Base-by-base conservation (phyloP, 2,329 filamentous ascomycete genomes). In the Xylariaceae sp. region DNA sequence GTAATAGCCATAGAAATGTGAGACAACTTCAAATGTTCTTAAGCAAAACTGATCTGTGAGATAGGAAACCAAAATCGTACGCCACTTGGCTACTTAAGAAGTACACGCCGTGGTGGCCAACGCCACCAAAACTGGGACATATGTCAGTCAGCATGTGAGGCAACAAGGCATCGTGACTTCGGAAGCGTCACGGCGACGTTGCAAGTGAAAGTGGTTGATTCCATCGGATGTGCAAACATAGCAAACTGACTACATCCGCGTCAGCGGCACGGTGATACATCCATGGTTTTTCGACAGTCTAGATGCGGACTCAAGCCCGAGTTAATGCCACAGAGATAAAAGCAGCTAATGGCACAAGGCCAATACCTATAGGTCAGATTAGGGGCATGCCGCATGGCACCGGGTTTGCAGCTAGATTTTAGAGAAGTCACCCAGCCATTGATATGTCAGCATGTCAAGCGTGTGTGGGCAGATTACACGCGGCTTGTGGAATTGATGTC, bases 361-460 rank as follows among this genome's bases (percentile, higher is more conserved):
- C 42, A 44, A 45, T 28, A 18, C 34, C 33, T 17, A 52, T 40
- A 50, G 41, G 47, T 45, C 16, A 45, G 48, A 31, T 45, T 43
- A 41, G 19, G 31, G 34, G 16, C 31, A 49, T 44, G 55, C 52
- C 50, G 31, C 31, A 53, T 47, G 45, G 42, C 22, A 44, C 39
- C 38, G 31, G 16, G 31, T n/a, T 10, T 33, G 44, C 33, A 19
- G 47, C n/a, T 31, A 18, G n/a, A 36, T n/a, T 18, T 42, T 12
- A 36, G 6, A 36, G 45, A 47, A 50, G 42, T 31, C 43, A 47
- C 18, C 13, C 40, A 51, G 36, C 41, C 34, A 57, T 53, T 54
- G 49, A 55, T 48, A 63, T 55, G 50, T 58, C 45, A 55, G 57
- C 48, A 49, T 45, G 57, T 49, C 53, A 54, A 53, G 45, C 49